Evolutionary conservation across 306 rosid genomes (phyloP).

Genomic region (Parietaria judaica): DNA sequence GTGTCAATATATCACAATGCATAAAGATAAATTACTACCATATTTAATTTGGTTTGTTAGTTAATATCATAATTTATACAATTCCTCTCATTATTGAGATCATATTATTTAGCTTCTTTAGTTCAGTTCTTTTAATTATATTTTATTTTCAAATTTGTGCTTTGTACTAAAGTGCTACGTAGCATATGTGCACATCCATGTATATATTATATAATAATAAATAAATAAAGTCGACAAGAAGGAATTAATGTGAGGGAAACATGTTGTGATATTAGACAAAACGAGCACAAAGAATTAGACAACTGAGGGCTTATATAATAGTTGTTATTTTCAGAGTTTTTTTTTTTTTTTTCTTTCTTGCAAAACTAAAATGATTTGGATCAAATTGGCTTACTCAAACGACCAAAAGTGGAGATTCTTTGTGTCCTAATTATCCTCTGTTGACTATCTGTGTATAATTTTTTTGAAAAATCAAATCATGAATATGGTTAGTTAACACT

Average conservation of each 20-base stretch:
- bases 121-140: neutral
- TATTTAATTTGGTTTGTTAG: no score
- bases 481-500: no score
- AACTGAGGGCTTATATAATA: neutral
- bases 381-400: neutral
- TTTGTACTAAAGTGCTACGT: neutral
- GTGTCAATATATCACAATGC: no score
- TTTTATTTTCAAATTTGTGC: neutral
- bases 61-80: no score
- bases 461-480: no score
- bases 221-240: neutral
- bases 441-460: neutral
- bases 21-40: no score
- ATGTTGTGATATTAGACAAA: no score
- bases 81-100: no score
- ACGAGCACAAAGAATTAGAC: neutral
- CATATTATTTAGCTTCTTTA: no score
- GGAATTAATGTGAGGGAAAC: no score
- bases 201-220: neutral
- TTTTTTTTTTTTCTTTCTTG: neutral
- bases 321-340: neutral
- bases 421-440: neutral
- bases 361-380: neutral
- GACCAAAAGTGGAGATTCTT: neutral
- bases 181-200: neutral